These are phyloP conservation scores for Hygrophila difformis DNA, from an alignment of 257 asterid species.

Conservation along the genomic window DNA sequence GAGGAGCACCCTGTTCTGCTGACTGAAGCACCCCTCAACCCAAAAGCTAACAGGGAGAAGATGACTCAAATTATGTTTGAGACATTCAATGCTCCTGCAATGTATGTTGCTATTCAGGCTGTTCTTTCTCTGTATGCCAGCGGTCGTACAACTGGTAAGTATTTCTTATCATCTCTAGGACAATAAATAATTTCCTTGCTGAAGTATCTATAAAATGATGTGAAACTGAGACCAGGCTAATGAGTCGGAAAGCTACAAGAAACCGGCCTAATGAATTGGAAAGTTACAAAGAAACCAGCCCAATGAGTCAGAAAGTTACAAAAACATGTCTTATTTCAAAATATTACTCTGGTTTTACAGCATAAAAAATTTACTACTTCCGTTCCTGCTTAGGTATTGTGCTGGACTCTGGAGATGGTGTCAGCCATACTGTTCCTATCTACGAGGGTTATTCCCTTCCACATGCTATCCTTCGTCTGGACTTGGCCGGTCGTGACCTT, in stretches of 20 bases:
- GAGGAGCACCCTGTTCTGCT: conserved; percentile 88
- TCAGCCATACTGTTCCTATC: conserved; percentile 47
- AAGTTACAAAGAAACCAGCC: too few relatives aligned
- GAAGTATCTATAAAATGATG: too few relatives aligned
- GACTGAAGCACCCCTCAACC: conserved; percentile 92
- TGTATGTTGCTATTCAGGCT: conserved; percentile 92
- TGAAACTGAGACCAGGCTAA: too few relatives aligned
- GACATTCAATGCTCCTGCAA: conserved; percentile 86
- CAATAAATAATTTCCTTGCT: too few relatives aligned
- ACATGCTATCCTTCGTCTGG: conserved; percentile 45
- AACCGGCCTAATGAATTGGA: too few relatives aligned
- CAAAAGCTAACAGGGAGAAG: conserved; percentile 89
- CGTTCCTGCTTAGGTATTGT: conserved; percentile 26
- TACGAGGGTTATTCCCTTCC: conserved; percentile 50
- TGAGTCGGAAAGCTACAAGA: too few relatives aligned
- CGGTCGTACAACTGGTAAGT: conserved; percentile 88
- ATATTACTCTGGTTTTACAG: too few relatives aligned
- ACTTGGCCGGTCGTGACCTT: conserved; percentile 48
- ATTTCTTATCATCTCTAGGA: background rate
- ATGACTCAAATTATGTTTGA: conserved; percentile 95
- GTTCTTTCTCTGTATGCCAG: conserved; percentile 90
- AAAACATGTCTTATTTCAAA: too few relatives aligned
- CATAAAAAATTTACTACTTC: too few relatives aligned
- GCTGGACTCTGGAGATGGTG: conserved; percentile 51
- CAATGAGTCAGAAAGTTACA: too few relatives aligned